Evolutionary conservation across 176 grass and related monocot genomes (phyloP), one percentile per base, ranked within the genome.

Genomic region (Hordeum vulgare): DNA sequence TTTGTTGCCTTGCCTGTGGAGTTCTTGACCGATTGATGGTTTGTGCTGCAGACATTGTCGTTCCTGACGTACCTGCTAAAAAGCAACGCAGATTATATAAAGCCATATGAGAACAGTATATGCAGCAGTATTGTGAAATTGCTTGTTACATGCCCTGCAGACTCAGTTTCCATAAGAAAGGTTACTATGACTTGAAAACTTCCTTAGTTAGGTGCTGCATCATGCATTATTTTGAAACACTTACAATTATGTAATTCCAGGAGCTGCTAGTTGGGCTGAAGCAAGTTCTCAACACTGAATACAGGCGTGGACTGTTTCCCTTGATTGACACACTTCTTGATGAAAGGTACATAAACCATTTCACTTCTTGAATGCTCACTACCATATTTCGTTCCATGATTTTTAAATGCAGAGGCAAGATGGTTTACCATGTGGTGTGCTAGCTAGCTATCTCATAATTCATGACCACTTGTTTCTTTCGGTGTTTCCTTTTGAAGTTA

Each of bases 41-140:
- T 85, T 85, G 25, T 86, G 58, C 61, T 90, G 66, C 88, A 99
- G 96, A 99, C 96, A 4, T 66, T 99, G 67, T 99, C 96, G 14
- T 99, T 99, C 65, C 72, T 99, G 78, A 94, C 96, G 0, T 99
- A 99, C 83, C 76, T 99, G 25, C 91, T 99, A 84, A 99, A 96
- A 88, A 99, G 91, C 86, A 93, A 99, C 58, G 93, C 93, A 17
- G 96, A 99, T 81, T 92, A 90, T 75, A 96, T 99, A 82, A 93
- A 92, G 67, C 67, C 96, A 85, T 92, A 90, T 42, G 96, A 99
- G 87, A 94, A 99, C 88, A 94, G 93, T 86, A 99, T 99, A 86
- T 99, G 96, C 96, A 96, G 93, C 87, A 99, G 96, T 56, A 96
- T 99, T 84, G 96, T 96, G 57, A 99, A 90, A 78, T 94, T 99